A percentile compares a stretch with the other conserved stretches of the same genome.
Conservation (phyloP, 768 basidiomycete genomes). For the Boletus fagicola region DNA sequence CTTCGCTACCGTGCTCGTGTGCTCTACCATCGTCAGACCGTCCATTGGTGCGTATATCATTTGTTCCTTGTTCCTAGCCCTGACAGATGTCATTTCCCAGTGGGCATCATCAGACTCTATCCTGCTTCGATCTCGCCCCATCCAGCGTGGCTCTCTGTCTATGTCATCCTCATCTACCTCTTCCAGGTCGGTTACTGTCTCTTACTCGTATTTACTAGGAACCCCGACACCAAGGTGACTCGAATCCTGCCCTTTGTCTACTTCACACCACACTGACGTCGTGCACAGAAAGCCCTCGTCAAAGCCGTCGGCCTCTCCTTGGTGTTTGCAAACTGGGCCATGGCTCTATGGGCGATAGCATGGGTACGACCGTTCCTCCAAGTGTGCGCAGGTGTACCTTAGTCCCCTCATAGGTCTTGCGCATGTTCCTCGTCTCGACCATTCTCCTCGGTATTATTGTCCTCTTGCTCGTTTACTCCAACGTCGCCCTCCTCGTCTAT, state of each 20-base stretch:
- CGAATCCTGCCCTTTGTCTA: rapidly evolving
- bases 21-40: constrained; percentile 64
- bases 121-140: constrained; percentile 75
- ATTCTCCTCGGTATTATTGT: constrained; percentile 70
- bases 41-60: constrained; percentile 44
- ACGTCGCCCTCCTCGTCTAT: constrained; percentile 73
- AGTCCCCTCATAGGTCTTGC: constrained; percentile 49
- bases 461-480: constrained; percentile 73
- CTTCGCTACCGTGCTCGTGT: constrained; percentile 69
- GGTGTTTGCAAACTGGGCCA: constrained; percentile 74
- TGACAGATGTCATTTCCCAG: constrained; percentile 28
- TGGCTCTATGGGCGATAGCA: constrained; percentile 76
- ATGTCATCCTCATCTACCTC: constrained; percentile 59
- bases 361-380: constrained; percentile 45
- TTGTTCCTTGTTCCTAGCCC: not conserved
- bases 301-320: constrained; percentile 80
- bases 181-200: constrained; percentile 82
- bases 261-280: not conserved
- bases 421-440: constrained; percentile 75
- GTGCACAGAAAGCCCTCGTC: constrained; percentile 54
- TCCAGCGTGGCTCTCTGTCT: constrained; percentile 52
- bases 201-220: constrained; percentile 66
- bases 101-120: constrained; percentile 49
- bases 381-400: not conserved
- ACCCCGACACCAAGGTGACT: constrained; percentile 74